Conservation (phyloP, 805 yeast genomes). For the Barnettozyma sucrosica region DNA sequence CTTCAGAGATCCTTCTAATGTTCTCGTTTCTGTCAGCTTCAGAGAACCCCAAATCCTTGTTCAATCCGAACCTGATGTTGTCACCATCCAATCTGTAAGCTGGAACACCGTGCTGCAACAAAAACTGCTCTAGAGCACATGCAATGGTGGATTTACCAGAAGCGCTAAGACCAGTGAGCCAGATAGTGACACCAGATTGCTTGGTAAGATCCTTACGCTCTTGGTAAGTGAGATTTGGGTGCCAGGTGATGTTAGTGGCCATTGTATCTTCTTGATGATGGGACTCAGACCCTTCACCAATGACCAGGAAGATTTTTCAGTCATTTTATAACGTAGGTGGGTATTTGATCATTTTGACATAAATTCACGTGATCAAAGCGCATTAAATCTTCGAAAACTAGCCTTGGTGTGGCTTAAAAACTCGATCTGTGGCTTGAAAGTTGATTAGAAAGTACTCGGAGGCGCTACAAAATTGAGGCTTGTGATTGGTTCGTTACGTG, state of each 20-base stretch:
- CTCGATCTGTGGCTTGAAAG: background rate
- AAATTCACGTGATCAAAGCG: constrained; percentile 24
- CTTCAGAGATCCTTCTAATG: constrained; percentile 92
- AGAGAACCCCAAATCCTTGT: constrained; percentile 90
- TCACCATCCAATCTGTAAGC: constrained; percentile 93
- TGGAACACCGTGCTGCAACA: constrained; percentile 61
- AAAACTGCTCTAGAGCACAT: constrained; percentile 81
- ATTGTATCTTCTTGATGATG: constrained; percentile 31
- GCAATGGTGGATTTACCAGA: constrained; percentile 93
- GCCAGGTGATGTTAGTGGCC: constrained; percentile 98
- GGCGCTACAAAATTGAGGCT: background rate
- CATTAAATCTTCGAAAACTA: background rate
- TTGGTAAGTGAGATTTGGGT: constrained; percentile 75
- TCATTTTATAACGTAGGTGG: background rate
- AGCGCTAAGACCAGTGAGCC: constrained; percentile 95
- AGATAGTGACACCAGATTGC: constrained; percentile 84
- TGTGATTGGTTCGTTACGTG: background rate
- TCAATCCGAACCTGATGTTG: constrained; percentile 88
- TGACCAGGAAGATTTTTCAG: background rate
- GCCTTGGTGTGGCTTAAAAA: constrained; percentile 12
- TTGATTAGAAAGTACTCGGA: background rate
- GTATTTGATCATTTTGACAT: constrained; percentile 15
- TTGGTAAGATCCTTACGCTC: constrained; percentile 70
- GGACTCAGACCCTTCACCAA: background rate
- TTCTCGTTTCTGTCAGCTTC: constrained; percentile 92